These are phyloP conservation scores for Acacia acuminata DNA, from an alignment of 306 rosid genomes.

Conservation along the genomic window DNA sequence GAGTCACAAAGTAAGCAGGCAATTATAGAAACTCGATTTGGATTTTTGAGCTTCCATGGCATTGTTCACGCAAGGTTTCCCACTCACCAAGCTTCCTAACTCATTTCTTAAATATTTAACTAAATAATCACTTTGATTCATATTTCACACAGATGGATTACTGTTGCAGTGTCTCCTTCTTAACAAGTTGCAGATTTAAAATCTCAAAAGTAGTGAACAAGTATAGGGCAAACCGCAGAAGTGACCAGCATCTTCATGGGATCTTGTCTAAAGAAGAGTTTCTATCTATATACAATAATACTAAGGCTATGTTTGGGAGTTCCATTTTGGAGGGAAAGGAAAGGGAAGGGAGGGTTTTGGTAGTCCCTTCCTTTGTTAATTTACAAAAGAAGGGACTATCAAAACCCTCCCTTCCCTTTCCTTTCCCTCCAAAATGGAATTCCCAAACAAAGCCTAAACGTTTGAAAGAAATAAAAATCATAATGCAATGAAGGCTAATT, in stretches of 20 bases:
- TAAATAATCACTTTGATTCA: slow-evolving; percentile 28
- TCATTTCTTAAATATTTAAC: slow-evolving; percentile 10
- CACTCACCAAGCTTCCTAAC: slow-evolving; percentile 31
- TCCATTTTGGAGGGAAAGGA: too few species aligned
- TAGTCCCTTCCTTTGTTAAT: too few species aligned
- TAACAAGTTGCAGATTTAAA: slow-evolving; percentile 14
- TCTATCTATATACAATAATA: neutral
- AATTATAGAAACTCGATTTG: neutral
- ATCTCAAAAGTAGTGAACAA: neutral
- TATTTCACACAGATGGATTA: neutral
- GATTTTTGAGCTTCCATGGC: slow-evolving; percentile 6
- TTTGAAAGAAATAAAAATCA: neutral
- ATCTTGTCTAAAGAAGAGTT: slow-evolving; percentile 23
- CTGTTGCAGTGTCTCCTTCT: slow-evolving; percentile 8
- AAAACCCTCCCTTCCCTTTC: too few species aligned
- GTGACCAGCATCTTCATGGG: slow-evolving; percentile 25
- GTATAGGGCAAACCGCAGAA: neutral
- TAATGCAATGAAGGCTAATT: neutral
- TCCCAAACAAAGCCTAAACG: too few species aligned
- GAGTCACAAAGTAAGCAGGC: slow-evolving; percentile 25
- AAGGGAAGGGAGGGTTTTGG: too few species aligned
- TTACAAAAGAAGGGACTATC: too few species aligned
- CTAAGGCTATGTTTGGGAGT: too few species aligned
- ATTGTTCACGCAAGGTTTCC: slow-evolving; percentile 32
- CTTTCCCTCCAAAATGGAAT: too few species aligned